A percentile compares a stretch with the other conserved stretches of the same genome.
Evolutionary conservation across 495 filamentous ascomycete species (phyloP).

Genomic region (Hypoxylon rickii): DNA sequence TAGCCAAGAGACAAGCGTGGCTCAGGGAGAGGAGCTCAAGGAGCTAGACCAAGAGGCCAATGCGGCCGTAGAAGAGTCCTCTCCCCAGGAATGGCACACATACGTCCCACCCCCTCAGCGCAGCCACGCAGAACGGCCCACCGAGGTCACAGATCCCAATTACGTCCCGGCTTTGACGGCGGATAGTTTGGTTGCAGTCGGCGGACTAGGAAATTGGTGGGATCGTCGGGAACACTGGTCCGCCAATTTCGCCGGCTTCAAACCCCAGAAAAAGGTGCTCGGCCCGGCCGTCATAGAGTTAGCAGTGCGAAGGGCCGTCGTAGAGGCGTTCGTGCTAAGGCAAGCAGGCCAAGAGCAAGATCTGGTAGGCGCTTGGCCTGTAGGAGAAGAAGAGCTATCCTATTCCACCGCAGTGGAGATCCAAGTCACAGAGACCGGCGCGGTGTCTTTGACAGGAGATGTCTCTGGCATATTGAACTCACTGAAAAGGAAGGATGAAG

Average conservation of each 20-base stretch:
- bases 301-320: slow-evolving; percentile 61
- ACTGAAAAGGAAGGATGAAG: slow-evolving; percentile 6
- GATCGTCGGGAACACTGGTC: slow-evolving; percentile 49
- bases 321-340: slow-evolving; percentile 61
- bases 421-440: slow-evolving; percentile 21
- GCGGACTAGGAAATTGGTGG: slow-evolving; percentile 57
- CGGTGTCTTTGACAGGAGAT: slow-evolving; percentile 28
- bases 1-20: background rate
- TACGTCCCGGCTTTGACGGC: slow-evolving; percentile 64
- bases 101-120: slow-evolving; percentile 22
- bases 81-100: slow-evolving; percentile 1
- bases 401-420: slow-evolving; percentile 18
- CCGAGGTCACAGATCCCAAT: slow-evolving; percentile 41
- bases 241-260: slow-evolving; percentile 46
- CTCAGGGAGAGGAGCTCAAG: too few relatives aligned
- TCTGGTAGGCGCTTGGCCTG: slow-evolving; percentile 35
- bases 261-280: slow-evolving; percentile 42
- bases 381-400: slow-evolving; percentile 1
- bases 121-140: slow-evolving; percentile 20
- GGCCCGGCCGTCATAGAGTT: slow-evolving; percentile 47
- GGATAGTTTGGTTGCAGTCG: slow-evolving; percentile 63
- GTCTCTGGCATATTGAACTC: slow-evolving; percentile 14
- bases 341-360: slow-evolving; percentile 39
- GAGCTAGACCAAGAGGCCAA: too few relatives aligned
- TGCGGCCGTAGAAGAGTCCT: background rate